Base-by-base conservation (phyloP, 306 rosid genomes). In the Senna tora region DNA sequence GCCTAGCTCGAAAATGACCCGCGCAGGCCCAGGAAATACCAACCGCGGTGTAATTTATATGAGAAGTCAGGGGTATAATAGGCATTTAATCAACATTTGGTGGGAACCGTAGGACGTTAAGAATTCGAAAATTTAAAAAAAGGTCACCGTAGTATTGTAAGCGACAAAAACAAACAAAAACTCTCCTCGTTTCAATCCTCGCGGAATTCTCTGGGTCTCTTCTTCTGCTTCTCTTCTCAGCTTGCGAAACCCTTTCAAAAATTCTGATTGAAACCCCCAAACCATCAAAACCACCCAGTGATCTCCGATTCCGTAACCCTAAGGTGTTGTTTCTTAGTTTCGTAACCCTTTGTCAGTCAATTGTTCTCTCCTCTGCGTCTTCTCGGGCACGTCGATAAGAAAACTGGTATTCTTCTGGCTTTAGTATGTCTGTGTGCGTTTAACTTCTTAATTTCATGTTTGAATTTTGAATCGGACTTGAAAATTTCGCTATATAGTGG, bases 71-170 rank as follows among this genome's bases (percentile, higher is more conserved):
- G 33, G 34, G 34, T 4, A 39, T 7, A 21, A 41, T n/a, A 4
- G 54, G 38, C 13, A 65, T 7, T 5, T 14, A 4, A 9, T 9
- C 15, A 5, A 4, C 36, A 5, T 32, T 25, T 41, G 76, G 67
- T 71, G 58, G 67, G 76, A 71, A 17, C 19, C 75, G 6, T 0
- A 32, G 2, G 69, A 59, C 76, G 76, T 72, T 72, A 57, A 4
- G 45, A 7, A 45, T 72, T 72, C 76, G 53, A 72, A 72, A 46
- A n/a, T 72, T 72, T 62, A 16, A 72, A 72, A 72, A 72, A 43
- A 16, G 1, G 13, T 7, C 9, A 22, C 52, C 1, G 14, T 7
- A 1, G 14, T 7, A 1, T 7, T 14, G 7, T 0, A 34, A n/a
- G n/a, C 50, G 34, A 34, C 62, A 51, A n/a, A n/a, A n/a, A n/a